Conservation (phyloP, 2,329 filamentous ascomycete species). For the Aspergillus neoniger region DNA sequence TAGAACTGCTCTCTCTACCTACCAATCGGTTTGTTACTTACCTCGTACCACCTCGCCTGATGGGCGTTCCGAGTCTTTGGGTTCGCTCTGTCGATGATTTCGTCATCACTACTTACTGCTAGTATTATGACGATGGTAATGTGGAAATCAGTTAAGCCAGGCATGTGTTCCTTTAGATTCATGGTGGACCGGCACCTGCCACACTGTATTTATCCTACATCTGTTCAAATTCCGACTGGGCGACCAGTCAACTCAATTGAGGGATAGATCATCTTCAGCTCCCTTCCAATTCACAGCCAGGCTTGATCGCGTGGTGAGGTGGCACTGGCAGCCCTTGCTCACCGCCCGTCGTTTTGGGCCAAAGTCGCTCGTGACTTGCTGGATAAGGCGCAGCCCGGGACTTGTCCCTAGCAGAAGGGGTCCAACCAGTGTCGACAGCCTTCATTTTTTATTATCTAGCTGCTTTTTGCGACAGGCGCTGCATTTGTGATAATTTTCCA, state of each 20-base stretch:
- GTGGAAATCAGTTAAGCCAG: background rate
- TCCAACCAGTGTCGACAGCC: background rate
- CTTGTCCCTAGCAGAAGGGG: background rate
- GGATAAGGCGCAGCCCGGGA: background rate
- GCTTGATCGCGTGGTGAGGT: conserved; percentile 14
- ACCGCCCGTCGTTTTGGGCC: conserved; percentile 15
- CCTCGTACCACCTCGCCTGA: background rate
- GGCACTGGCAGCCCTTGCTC: conserved; percentile 16
- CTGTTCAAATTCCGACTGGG: background rate
- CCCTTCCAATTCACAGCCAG: background rate
- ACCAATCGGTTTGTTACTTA: background rate
- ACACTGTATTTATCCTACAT: background rate
- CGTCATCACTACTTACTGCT: conserved; percentile 16
- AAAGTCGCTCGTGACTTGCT: background rate
- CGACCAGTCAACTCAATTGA: background rate
- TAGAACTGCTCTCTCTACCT: background rate
- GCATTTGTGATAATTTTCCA: conserved; percentile 13
- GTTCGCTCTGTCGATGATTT: conserved; percentile 12
- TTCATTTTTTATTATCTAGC: conserved; percentile 6
- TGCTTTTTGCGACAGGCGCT: background rate
- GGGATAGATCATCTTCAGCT: background rate
- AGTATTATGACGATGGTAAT: background rate
- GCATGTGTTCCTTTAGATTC: no score
- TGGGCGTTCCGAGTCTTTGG: background rate
- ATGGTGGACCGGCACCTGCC: no score